Conservation (phyloP, 257 asterid genomes). For the Schizonepeta tenuifolia region DNA sequence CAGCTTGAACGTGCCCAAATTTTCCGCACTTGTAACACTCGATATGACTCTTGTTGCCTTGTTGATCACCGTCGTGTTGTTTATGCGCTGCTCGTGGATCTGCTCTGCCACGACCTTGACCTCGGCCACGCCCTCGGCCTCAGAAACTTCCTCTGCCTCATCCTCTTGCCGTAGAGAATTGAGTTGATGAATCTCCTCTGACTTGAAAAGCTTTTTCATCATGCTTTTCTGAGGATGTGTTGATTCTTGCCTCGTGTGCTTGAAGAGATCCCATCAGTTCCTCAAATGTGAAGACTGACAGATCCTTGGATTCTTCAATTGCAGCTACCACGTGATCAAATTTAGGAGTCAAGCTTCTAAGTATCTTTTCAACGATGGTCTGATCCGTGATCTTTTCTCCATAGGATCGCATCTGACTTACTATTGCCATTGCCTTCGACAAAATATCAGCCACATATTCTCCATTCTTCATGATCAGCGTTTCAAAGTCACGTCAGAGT, state of each 20-base stretch:
- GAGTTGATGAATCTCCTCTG: background rate
- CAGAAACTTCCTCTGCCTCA: background rate
- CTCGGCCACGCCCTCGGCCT: no score
- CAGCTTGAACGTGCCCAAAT: no score
- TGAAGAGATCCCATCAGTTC: slow-evolving; percentile 23
- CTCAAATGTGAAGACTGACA: no score
- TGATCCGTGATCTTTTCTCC: background rate
- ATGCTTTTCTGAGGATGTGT: background rate
- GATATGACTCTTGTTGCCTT: background rate
- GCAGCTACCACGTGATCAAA: slow-evolving; percentile 32
- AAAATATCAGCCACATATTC: no score
- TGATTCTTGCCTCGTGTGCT: slow-evolving; percentile 27
- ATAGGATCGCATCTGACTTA: background rate
- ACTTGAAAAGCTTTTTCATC: slow-evolving; percentile 28
- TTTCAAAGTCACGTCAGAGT: no score
- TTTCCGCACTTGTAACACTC: no score
- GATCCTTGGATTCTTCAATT: no score
- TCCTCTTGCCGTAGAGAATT: background rate
- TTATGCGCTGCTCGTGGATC: background rate
- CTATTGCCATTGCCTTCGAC: background rate
- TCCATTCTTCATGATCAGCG: no score
- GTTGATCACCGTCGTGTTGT: background rate
- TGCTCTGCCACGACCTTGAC: background rate
- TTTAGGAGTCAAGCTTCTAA: slow-evolving; percentile 17
- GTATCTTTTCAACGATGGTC: background rate